A percentile compares a stretch with the other conserved stretches of the same genome.
phyloP scores from a whole-genome alignment of 352 stramenopile species.

The Phytophthora melonis region DNA sequence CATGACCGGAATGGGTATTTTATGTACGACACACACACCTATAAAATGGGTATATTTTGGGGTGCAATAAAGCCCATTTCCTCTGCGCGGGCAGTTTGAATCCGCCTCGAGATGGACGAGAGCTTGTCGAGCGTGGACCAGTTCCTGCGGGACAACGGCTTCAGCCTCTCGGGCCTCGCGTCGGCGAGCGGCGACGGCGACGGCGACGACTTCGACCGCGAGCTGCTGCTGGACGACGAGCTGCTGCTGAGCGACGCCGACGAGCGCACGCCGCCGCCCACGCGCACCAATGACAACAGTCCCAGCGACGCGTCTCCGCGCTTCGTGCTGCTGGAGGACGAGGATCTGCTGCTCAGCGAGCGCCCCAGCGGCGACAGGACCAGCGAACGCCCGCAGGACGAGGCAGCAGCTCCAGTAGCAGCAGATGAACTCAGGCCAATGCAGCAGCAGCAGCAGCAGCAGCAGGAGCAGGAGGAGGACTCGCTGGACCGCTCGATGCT shows the following conservation, averaged over 20 bases:
- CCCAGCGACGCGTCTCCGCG: conserved; percentile 32
- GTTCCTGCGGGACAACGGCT: conserved; percentile 84
- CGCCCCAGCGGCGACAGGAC: conserved; percentile 25
- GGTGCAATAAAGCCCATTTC: too few species aligned
- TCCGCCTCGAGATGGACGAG: conserved; percentile 24
- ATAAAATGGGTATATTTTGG: too few species aligned
- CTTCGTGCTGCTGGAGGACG: conserved; percentile 72
- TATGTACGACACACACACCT: too few species aligned
- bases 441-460: not conserved
- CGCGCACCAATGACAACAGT: too few species aligned
- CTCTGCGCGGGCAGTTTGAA: conserved; percentile 11
- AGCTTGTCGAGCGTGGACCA: conserved; percentile 82
- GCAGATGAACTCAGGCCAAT: not conserved
- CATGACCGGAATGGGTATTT: not conserved
- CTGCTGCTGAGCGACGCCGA: conserved; percentile 51
- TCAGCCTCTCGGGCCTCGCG: conserved; percentile 59
- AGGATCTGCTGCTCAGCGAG: conserved; percentile 43
- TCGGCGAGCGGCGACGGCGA: conserved; percentile 37
- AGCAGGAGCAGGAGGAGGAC: conserved; percentile 19
- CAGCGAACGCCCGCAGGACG: conserved; percentile 22
- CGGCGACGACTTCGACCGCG: conserved; percentile 20
- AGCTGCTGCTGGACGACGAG: conserved; percentile 39
- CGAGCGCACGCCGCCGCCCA: conserved; percentile 17
- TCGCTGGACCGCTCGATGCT: conserved; percentile 69
- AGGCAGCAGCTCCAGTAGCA: not conserved